phyloP scores from a whole-genome alignment of 306 rosid genomes.

The Alnus rubra region DNA sequence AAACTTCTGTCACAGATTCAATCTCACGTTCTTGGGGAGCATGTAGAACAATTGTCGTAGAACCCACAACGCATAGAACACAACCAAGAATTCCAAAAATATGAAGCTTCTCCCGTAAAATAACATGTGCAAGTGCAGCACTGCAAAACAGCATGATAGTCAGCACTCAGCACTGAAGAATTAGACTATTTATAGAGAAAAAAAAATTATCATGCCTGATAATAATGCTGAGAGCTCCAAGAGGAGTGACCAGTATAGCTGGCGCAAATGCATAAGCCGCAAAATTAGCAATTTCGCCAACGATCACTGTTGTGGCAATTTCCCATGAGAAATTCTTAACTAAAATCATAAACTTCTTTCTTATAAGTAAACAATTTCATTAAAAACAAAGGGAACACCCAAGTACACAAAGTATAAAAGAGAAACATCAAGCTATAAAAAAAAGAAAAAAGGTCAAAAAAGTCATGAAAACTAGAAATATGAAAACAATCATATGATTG shows the following conservation, averaged over 20 bases:
- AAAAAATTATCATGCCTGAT: conserved; percentile 69
- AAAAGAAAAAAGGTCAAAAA: too few relatives aligned
- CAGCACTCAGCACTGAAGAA: conserved; percentile 39
- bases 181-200: conserved; percentile 18
- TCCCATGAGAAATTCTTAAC: conserved; percentile 28
- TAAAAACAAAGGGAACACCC: too few relatives aligned
- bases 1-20: conserved; percentile 88
- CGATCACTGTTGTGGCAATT: conserved; percentile 73
- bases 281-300: conserved; percentile 97
- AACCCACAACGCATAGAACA: conserved; percentile 94
- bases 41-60: conserved; percentile 93
- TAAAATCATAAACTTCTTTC: conserved; percentile 5
- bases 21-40: conserved; percentile 95
- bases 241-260: conserved; percentile 96
- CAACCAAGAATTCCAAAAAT: conserved; percentile 97
- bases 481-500: too few relatives aligned
- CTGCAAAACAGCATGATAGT: conserved; percentile 59
- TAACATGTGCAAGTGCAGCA: conserved; percentile 97
- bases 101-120: conserved; percentile 86
- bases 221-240: conserved; percentile 99
- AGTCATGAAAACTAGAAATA: too few relatives aligned
- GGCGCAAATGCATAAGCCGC: conserved; percentile 99
- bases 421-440: too few relatives aligned
- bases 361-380: too few relatives aligned
- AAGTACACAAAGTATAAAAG: too few relatives aligned